Conservation (phyloP, 2,329 filamentous ascomycete genomes). For the Hymenoscyphus fraxineus region DNA sequence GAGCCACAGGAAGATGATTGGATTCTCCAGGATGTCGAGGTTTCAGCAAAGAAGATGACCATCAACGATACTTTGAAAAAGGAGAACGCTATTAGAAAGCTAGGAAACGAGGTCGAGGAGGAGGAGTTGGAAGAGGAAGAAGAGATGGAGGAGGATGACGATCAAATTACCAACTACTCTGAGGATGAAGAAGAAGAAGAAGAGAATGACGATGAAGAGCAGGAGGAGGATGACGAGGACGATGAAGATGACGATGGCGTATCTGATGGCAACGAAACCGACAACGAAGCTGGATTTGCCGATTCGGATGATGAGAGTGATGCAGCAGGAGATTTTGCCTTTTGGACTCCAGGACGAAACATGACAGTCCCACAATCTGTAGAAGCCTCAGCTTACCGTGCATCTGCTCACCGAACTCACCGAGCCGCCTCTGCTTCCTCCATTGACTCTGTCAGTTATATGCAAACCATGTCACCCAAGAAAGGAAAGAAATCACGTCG, state of each 20-base stretch:
- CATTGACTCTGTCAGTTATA: constrained; percentile 43
- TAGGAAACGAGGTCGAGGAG: constrained; percentile 87
- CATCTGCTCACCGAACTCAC: constrained; percentile 31
- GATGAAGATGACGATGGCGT: constrained; percentile 66
- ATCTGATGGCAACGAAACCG: constrained; percentile 62
- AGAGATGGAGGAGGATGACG: constrained; percentile 43
- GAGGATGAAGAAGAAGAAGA: constrained; percentile 65
- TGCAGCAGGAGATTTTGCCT: constrained; percentile 59
- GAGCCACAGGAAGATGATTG: constrained; percentile 83
- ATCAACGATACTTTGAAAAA: constrained; percentile 86
- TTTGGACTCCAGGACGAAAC: constrained; percentile 51
- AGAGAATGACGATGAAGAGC: constrained; percentile 61
- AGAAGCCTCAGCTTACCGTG: constrained; percentile 27
- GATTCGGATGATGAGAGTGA: constrained; percentile 66
- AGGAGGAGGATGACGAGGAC: constrained; percentile 44
- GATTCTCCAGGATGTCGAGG: constrained; percentile 64
- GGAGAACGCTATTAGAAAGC: constrained; percentile 80
- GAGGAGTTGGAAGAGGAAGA: constrained; percentile 78
- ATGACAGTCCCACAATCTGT: constrained; percentile 28
- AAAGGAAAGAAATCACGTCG: constrained; percentile 23
- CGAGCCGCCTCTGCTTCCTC: constrained; percentile 58
- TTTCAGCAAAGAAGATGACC: constrained; percentile 65
- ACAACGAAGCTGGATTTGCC: constrained; percentile 64
- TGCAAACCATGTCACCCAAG: constrained; percentile 19
- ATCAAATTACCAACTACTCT: constrained; percentile 51